Percentiles rank a stretch among this genome's conserved stretches.
phyloP scores from a whole-genome alignment of 2,329 filamentous ascomycete genomes.

The Alternaria brassicicola region DNA sequence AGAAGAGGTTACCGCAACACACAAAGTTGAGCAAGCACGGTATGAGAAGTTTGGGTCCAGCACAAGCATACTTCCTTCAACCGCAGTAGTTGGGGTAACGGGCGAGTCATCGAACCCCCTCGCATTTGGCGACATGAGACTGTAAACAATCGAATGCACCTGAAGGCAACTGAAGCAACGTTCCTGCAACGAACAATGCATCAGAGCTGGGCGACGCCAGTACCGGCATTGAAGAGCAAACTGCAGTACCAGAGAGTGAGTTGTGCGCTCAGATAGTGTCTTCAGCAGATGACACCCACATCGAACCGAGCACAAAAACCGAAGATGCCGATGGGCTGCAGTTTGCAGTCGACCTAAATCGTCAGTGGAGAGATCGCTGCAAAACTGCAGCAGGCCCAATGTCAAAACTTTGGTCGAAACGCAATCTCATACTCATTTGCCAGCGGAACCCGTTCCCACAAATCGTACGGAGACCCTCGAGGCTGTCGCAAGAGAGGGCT shows the following conservation, averaged over 20 bases:
- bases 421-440: not conserved
- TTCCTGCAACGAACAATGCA: not conserved
- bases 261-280: not conserved
- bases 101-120: too few species aligned
- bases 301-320: not conserved
- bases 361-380: not conserved
- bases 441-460: not conserved
- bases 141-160: not conserved
- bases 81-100: too few species aligned
- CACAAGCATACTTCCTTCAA: too few species aligned
- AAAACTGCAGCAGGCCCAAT: not conserved
- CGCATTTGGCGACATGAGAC: not conserved
- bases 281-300: not conserved
- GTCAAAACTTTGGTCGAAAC: not conserved
- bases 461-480: not conserved
- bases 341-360: not conserved
- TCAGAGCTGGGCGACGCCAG: not conserved
- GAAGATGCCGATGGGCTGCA: not conserved
- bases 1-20: too few species aligned
- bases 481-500: not conserved
- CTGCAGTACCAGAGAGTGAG: not conserved
- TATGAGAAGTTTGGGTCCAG: too few species aligned
- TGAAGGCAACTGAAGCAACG: not conserved
- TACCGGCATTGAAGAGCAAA: not conserved
- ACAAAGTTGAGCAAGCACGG: too few species aligned